Conservation (phyloP, 106 monocot genomes). For the Acanthochlamys bracteata region DNA sequence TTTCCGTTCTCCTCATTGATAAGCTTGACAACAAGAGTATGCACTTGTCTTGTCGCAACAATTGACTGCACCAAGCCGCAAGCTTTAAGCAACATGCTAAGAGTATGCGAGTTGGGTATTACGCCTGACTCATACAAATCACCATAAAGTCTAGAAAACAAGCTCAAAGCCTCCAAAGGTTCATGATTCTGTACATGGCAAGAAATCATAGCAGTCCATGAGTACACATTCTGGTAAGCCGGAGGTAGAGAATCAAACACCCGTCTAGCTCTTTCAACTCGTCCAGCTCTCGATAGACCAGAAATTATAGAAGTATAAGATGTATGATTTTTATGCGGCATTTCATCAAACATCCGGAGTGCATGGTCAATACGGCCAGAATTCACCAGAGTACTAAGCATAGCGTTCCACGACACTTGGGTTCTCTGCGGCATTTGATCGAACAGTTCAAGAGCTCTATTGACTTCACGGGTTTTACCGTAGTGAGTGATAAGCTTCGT, state of each 20-base stretch:
- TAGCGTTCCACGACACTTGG: conserved; percentile 42
- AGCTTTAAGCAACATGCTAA: conserved; percentile 32
- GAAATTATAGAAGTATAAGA: conserved; percentile 37
- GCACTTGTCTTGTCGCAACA: conserved; percentile 17
- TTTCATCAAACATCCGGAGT: conserved; percentile 25
- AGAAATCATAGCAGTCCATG: conserved; percentile 47
- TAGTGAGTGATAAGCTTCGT: conserved; percentile 23
- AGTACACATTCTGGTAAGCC: conserved; percentile 27
- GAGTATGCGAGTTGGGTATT: conserved; percentile 35
- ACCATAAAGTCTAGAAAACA: conserved; percentile 22
- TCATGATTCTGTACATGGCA: conserved; percentile 30
- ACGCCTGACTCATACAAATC: conserved; percentile 13
- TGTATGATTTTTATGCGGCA: conserved; percentile 35
- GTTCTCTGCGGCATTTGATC: conserved; percentile 22
- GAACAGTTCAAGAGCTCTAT: conserved; percentile 27
- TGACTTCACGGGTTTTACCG: conserved; percentile 17
- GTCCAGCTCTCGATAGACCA: conserved; percentile 23
- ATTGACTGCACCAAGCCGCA: conserved; percentile 13
- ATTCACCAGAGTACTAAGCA: conserved; percentile 25
- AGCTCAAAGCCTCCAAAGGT: conserved; percentile 17
- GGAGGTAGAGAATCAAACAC: conserved; percentile 25
- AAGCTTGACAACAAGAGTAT: conserved; percentile 22
- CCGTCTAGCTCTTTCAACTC: conserved; percentile 5
- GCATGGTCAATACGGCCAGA: conserved; percentile 16
- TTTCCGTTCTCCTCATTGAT: conserved; percentile 9